Evolutionary conservation across 2,329 filamentous ascomycete species (phyloP).

Genomic region (Fusarium annulatum): DNA sequence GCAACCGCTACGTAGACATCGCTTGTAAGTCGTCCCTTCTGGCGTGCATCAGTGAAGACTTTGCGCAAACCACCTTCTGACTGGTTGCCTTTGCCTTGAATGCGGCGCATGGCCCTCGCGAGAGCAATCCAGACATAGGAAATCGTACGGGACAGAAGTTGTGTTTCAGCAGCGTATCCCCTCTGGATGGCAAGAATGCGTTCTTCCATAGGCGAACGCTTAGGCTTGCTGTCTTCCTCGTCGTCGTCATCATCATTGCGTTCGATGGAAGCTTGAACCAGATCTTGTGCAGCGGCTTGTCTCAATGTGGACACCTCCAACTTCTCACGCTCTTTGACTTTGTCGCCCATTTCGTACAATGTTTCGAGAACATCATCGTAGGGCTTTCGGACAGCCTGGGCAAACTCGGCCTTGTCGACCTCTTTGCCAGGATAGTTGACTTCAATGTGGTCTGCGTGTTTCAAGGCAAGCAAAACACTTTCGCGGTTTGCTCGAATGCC

Average conservation of each 20-base stretch:
- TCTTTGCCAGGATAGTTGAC: constrained; percentile 81
- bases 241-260: constrained; percentile 64
- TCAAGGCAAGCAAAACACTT: constrained; percentile 89
- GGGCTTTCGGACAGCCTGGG: constrained; percentile 81
- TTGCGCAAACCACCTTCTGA: constrained; percentile 82
- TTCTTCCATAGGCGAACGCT: constrained; percentile 71
- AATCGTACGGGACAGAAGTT: constrained; percentile 83
- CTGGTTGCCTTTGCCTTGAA: constrained; percentile 82
- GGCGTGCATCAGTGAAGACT: constrained; percentile 89
- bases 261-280: constrained; percentile 54
- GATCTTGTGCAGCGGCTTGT: constrained; percentile 58
- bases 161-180: constrained; percentile 77
- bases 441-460: constrained; percentile 89
- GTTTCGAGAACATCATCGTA: constrained; percentile 86
- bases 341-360: constrained; percentile 87
- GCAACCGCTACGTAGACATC: constrained; percentile 96
- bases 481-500: constrained; percentile 93
- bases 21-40: constrained; percentile 87
- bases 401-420: constrained; percentile 80
- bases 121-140: constrained; percentile 96
- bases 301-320: constrained; percentile 68
- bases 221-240: constrained; percentile 53
- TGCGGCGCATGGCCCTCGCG: constrained; percentile 91
- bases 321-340: constrained; percentile 72
- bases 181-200: constrained; percentile 71